Evolutionary conservation across 2,329 filamentous ascomycete genomes (phyloP), one percentile per base, ranked within the genome.

Genomic region (Cucurbitaria berberidis): DNA sequence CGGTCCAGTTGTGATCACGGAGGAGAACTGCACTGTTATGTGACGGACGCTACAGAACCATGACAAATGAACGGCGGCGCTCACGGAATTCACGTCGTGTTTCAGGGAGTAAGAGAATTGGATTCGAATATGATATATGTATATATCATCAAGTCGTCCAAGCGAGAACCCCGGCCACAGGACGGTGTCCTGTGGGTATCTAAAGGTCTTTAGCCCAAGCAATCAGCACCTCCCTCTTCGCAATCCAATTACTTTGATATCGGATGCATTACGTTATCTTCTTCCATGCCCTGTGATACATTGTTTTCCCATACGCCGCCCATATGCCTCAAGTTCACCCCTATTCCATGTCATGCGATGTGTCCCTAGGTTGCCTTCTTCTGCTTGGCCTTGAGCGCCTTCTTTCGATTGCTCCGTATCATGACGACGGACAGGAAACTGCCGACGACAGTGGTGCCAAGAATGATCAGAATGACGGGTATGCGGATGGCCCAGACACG

Each of bases 401-500:
- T 97, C 86, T 98, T 98, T 76, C 89, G 85, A 83, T 97, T 97
- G 84, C 93, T 98, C 76, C 91, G 87, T 80, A 99, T 98, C 95
- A 99, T 99, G 72, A 99, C 93, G 73, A 96, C 88, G 69, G 90
- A 89, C 65, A 99, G 84, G 82, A 99, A 99, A 55, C 91, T 96
- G 60, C 95, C 95, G 57, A 99, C 93, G 55, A 99, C 92, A 54
- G 95, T 92, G 55, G 89, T 93, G 61, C 89, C 93, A 63, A 99
- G 83, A 41, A 99, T 87, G 60, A 97, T 89, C 65, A 99, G 87
- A 75, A 99, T 96, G 68, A 99, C 93, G 66, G 95, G 95, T 72
- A 99, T 95, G 76, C 95, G 93, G 75, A 99, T 96, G 56, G 95
- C 95, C 95, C 95, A 99, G 75, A 96, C 93, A 76, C 95, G 93